Conservation (phyloP, 2,329 filamentous ascomycete genomes). For the Ceratocystis lukuohia region DNA sequence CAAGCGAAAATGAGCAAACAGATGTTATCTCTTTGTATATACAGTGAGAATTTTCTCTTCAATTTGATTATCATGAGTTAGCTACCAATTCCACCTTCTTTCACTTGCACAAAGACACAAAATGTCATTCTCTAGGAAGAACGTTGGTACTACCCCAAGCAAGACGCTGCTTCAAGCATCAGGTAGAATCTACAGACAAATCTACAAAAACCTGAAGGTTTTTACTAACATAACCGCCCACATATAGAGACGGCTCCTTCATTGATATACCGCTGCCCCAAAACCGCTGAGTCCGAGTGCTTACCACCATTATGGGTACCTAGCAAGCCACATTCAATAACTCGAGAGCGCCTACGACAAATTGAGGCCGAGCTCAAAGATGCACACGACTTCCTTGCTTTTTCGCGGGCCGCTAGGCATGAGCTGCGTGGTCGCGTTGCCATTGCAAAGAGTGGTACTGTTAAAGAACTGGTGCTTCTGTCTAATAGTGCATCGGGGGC, state of each 20-base stretch:
- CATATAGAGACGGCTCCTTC: background rate
- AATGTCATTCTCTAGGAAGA: background rate
- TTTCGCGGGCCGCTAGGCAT: background rate
- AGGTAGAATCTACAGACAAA: background rate
- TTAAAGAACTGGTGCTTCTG: background rate
- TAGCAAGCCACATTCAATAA: background rate
- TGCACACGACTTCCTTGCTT: conserved; percentile 4
- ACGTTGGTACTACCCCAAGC: background rate
- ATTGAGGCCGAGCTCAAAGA: background rate
- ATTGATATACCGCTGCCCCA: background rate
- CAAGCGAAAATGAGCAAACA: too few relatives aligned
- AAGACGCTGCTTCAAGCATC: background rate
- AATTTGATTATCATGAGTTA: too few relatives aligned
- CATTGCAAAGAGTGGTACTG: background rate
- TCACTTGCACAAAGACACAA: background rate
- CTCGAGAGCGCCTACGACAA: background rate
- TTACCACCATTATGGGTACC: background rate
- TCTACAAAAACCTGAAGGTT: background rate
- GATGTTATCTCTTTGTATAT: too few relatives aligned
- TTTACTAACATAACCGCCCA: background rate
- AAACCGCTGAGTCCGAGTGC: background rate
- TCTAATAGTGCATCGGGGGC: conserved; percentile 8
- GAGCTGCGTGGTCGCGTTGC: conserved; percentile 8
- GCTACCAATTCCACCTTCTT: too few relatives aligned
- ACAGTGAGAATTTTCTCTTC: too few relatives aligned